Percentiles rank a stretch among this genome's conserved stretches.
These are phyloP conservation scores for Aureobasidium sp. DNA, from an alignment of 2,329 filamentous ascomycete species.

Conservation along the genomic window DNA sequence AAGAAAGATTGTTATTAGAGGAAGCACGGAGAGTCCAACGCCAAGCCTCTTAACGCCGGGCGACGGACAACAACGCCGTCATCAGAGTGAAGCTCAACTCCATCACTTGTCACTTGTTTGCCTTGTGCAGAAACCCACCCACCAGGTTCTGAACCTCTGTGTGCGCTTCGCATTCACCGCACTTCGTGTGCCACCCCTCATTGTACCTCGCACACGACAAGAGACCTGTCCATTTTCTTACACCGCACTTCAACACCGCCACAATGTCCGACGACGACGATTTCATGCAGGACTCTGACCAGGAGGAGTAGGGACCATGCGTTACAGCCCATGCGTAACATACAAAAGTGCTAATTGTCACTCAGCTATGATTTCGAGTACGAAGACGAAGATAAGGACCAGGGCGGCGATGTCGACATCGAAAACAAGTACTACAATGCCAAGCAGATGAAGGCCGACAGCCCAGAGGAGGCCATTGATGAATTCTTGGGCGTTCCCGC, in stretches of 20 bases:
- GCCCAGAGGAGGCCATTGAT: slow-evolving; percentile 79
- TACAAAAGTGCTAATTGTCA: slow-evolving; percentile 22
- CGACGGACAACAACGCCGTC: not conserved
- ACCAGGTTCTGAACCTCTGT: not conserved
- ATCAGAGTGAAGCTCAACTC: not conserved
- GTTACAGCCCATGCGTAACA: not conserved
- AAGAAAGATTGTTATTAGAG: not conserved
- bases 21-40: not conserved
- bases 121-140: not conserved
- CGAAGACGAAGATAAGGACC: slow-evolving; percentile 85
- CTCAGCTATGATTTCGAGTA: slow-evolving; percentile 90
- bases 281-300: slow-evolving; percentile 88
- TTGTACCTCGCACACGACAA: not conserved
- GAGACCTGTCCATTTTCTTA: not conserved
- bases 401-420: slow-evolving; percentile 83
- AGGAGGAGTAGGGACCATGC: slow-evolving; percentile 60
- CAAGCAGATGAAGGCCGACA: slow-evolving; percentile 86
- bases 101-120: not conserved
- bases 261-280: slow-evolving; percentile 79
- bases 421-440: slow-evolving; percentile 99
- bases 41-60: slow-evolving; percentile 1
- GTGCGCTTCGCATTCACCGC: not conserved
- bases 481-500: slow-evolving; percentile 87
- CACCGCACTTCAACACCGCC: slow-evolving; percentile 20
- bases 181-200: not conserved